phyloP scores from a whole-genome alignment of 495 filamentous ascomycete genomes.

The Letharia lupina region DNA sequence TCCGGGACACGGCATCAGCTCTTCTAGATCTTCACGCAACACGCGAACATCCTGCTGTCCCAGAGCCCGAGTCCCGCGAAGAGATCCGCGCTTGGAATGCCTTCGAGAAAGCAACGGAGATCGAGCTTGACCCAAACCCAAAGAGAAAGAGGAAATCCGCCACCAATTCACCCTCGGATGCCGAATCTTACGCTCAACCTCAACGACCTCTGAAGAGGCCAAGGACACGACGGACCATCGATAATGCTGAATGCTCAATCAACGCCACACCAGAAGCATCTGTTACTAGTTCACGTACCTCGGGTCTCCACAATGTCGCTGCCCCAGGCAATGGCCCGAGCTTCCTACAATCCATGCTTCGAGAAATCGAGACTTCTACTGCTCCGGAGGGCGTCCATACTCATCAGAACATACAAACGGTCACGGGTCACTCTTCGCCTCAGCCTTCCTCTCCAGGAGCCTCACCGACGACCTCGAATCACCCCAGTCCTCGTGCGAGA shows the following conservation, averaged over 20 bases:
- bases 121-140: slow-evolving; percentile 43
- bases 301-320: slow-evolving; percentile 27
- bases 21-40: slow-evolving; percentile 40
- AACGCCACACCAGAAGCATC: slow-evolving; percentile 35
- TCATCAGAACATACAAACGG: slow-evolving; percentile 40
- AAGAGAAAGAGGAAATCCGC: slow-evolving; percentile 71
- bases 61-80: slow-evolving; percentile 61
- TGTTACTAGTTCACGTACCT: slow-evolving; percentile 12
- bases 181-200: slow-evolving; percentile 49
- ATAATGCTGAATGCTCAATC: slow-evolving; percentile 41
- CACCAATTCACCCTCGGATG: slow-evolving; percentile 58
- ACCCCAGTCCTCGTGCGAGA: slow-evolving; percentile 59
- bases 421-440: slow-evolving; percentile 40
- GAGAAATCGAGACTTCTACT: slow-evolving; percentile 72
- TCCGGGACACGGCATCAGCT: slow-evolving; percentile 52
- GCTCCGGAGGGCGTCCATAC: slow-evolving; percentile 44
- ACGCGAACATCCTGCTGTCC: slow-evolving; percentile 38
- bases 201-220: slow-evolving; percentile 65
- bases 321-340: slow-evolving; percentile 40
- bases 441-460: slow-evolving; percentile 61
- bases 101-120: slow-evolving; percentile 72
- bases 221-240: slow-evolving; percentile 52
- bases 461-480: slow-evolving; percentile 60
- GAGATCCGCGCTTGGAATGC: slow-evolving; percentile 83
- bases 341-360: slow-evolving; percentile 76